phyloP scores from a whole-genome alignment of 2,329 filamentous ascomycete species.

The Leptosphaerulina australis region DNA sequence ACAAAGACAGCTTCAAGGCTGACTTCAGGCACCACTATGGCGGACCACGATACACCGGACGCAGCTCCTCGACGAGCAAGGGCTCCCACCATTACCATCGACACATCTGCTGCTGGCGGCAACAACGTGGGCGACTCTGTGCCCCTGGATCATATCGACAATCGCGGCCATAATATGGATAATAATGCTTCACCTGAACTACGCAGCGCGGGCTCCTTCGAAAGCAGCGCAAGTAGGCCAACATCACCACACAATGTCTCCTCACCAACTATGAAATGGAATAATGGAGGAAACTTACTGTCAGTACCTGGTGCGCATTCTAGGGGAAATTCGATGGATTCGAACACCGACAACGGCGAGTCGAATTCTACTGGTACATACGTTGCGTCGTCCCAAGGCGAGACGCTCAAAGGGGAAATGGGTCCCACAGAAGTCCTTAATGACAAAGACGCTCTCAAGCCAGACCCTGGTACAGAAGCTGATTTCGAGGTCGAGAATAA shows the following conservation, averaged over 20 bases:
- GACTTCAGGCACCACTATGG: conserved; percentile 37
- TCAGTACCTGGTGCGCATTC: conserved; percentile 68
- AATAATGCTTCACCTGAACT: conserved; percentile 52
- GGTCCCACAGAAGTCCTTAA: conserved; percentile 63
- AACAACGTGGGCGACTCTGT: conserved; percentile 43
- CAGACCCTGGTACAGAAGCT: conserved; percentile 75
- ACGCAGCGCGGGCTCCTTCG: conserved; percentile 65
- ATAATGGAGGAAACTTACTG: conserved; percentile 64
- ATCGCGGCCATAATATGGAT: conserved; percentile 31
- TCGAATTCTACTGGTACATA: conserved; percentile 65
- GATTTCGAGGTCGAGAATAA: conserved; percentile 76
- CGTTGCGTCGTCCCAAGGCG: conserved; percentile 54
- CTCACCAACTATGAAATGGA: conserved; percentile 63
- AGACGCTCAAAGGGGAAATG: conserved; percentile 50
- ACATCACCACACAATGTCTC: conserved; percentile 72
- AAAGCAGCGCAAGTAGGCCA: conserved; percentile 67
- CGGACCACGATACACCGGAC: conserved; percentile 33
- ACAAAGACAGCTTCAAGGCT: conserved; percentile 13
- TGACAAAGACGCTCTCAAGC: conserved; percentile 71
- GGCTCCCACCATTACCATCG: conserved; percentile 60
- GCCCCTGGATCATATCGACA: conserved; percentile 42
- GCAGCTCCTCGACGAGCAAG: conserved; percentile 46
- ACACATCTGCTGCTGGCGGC: conserved; percentile 56
- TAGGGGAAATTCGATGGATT: conserved; percentile 70
- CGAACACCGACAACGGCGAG: conserved; percentile 61